Base-by-base conservation (phyloP, 169 alveolate genomes). In the Theileria equi region DNA sequence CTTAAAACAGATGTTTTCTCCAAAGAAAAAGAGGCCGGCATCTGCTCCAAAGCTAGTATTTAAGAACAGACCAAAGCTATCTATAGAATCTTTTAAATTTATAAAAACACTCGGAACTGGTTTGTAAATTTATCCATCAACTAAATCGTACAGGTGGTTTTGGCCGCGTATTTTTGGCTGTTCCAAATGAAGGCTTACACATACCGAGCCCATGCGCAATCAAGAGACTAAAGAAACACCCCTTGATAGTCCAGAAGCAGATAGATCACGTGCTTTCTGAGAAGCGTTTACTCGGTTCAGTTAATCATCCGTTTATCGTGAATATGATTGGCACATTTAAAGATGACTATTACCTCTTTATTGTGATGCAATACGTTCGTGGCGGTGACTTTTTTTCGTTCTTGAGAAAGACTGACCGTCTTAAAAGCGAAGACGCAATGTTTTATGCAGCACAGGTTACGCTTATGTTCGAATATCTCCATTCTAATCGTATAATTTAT, bases 311-410 rank as follows among this genome's bases (percentile, higher is more conserved):
- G 0, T 97, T 96, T 84, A 91, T 96, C 29, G 98, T 96, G 41
- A 84, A 94, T 76, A 88, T 78, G 88, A 62, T 68, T 57, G 95
- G 94, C 6, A 84, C 95, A 5, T 92, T 90, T 63, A 88, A 96
- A 66, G 97, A 95, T 69, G 93, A 90, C 25, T 77, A 92, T 25
- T 93, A 94, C 41, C 88, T 93, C 36, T 95, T 91, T 80, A 81
- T 96, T 84, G 88, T 94, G 52, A 89, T 95, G 83, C 98, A 97
- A 55, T 95, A 90, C 67, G 97, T 96, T 7, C 85, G 90, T 60
- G 98, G 98, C 13, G 99, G 99, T 0, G 99, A 95, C 68, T 91
- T 97, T 50, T 96, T 95, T 78, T 89, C 95, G 26, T 87, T 93
- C 59, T 73, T 97, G 64, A 85, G 98, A 48, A 74, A 94, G 59